Base-by-base conservation (phyloP, 2,329 filamentous ascomycete genomes). In the Colletotrichum australisinense region DNA sequence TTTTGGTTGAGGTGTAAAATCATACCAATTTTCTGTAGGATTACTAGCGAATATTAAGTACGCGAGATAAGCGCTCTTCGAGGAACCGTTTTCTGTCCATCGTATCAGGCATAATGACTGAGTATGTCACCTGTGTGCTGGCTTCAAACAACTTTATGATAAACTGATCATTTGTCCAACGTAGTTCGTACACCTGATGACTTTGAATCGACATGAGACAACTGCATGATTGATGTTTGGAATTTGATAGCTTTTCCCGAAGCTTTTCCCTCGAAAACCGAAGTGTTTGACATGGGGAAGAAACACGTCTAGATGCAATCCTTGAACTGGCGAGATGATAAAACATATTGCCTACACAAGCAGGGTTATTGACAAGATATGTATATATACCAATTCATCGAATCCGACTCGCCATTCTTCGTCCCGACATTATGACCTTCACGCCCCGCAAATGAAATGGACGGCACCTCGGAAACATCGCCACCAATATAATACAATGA, bases 11-110 rank as follows among this genome's bases (percentile, higher is more conserved):
- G 63, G 63, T 74, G 69, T 74, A 74, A 63, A 72, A 72, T 63
- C 68, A 74, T 72, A 74, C 68, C 69, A 72, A 38, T 60, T 53
- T 53, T 63, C 63, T 67, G 63, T 64, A 68, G 72, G 63, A 74
- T 63, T 68, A 68, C 53, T 52, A 68, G 69, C 72, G 68, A 63
- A 46, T 55, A n/a, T 28, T 63, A 49, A 52, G 38, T 46, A 46
- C 46, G 42, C 55, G 53, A 52, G 57, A 19, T 24, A 26, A 42
- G 32, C 8, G 30, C 30, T 35, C 14, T 38, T 22, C 7, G 8
- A 32, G 56, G 5, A 42, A 16, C 5, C 22, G 16, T 52, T 28
- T 42, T 26, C 12, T 49, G 16, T 42, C 5, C 14, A 28, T 22
- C 24, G 35, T 24, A 5, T 11, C 5, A 19, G 42, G 8, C 7